Base-by-base conservation (phyloP, 257 asterid genomes). In the Catharanthus roseus region DNA sequence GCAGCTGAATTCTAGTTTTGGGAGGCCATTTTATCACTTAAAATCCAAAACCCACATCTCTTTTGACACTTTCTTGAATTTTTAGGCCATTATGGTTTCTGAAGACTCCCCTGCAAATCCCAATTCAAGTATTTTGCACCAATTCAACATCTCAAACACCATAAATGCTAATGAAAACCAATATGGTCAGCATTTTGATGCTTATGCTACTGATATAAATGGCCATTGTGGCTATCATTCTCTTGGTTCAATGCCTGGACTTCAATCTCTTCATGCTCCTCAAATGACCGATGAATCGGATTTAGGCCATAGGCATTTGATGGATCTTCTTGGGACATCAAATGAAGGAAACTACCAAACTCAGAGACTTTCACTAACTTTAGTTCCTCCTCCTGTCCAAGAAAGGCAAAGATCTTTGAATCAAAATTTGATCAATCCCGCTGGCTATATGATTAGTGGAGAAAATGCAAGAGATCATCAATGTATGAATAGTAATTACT, bases 301-400 rank as follows among this genome's bases (percentile, higher is more conserved):
- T 67, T 73, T 76, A 4, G 82, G 63, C 80, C 82, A 82, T n/a
- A 75, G 84, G 31, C 89, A 87, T 28, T 72, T 90, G 2, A 87
- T 89, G 85, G 88, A 90, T 66, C 90, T 90, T 60, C 90, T 90
- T 42, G 96, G 95, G 33, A 72, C 83, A 51, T 67, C 95, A 6
- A 83, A 78, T 33, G 86, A 79, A 28, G 54, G 78, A 23, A 55
- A 74, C n/a, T 81, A 68, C 10, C 90, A 80, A 34, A 34, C 81
- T 34, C 95, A 85, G 77, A 81, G 88, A 66, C 96, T 93, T 8
- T 88, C 98, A 4, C 88, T 90, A 12, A 89, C 98, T 13, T 76
- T 93, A 60, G 85, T 95, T 69, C 78, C 89, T 58, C 36, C 79
- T 1, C 75, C 83, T 2, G 77, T 61, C 3, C 77, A 81, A 3